Percentiles rank a stretch among this genome's conserved stretches.
Evolutionary conservation across 345 rosid genomes (phyloP).

Genomic region (Camelina sativa): DNA sequence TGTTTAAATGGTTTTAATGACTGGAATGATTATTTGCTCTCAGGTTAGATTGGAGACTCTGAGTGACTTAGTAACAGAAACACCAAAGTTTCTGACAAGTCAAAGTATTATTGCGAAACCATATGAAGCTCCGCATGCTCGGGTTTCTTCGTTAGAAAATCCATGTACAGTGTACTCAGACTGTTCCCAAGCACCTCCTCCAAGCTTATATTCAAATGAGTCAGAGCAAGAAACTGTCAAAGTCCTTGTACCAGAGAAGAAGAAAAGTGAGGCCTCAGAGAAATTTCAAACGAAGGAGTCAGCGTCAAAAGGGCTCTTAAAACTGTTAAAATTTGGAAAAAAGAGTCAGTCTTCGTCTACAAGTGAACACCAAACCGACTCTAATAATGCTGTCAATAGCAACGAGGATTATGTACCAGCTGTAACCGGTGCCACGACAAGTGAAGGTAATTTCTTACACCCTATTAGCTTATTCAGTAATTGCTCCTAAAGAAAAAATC

Average conservation of each 20-base stretch:
- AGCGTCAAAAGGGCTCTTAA: conserved; percentile 63
- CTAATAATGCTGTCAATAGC: conserved; percentile 40
- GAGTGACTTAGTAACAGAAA: conserved; percentile 49
- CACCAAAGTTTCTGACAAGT: conserved; percentile 49
- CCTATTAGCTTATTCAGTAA: background rate
- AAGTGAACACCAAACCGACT: conserved; percentile 52
- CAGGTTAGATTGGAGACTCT: conserved; percentile 55
- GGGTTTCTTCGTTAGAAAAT: conserved; percentile 78
- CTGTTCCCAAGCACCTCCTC: conserved; percentile 60
- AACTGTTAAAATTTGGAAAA: conserved; percentile 76
- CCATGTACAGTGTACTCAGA: conserved; percentile 60
- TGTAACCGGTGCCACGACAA: conserved; percentile 41
- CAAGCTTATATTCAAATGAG: conserved; percentile 46
- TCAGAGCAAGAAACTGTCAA: conserved; percentile 47
- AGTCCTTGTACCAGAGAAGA: conserved; percentile 60
- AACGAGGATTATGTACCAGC: conserved; percentile 49
- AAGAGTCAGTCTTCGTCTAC: conserved; percentile 63
- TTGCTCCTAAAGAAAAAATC: conserved; percentile 1
- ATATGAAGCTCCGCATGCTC: conserved; percentile 75
- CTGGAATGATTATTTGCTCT: conserved; percentile 22
- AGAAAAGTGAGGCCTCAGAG: conserved; percentile 62
- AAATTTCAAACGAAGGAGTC: conserved; percentile 69
- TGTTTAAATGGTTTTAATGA: conserved; percentile 18
- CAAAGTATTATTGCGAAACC: conserved; percentile 52
- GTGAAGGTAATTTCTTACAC: conserved; percentile 52